These are phyloP conservation scores for Elsinoe fawcettii DNA, from an alignment of 2,329 filamentous ascomycete species.

Conservation along the genomic window DNA sequence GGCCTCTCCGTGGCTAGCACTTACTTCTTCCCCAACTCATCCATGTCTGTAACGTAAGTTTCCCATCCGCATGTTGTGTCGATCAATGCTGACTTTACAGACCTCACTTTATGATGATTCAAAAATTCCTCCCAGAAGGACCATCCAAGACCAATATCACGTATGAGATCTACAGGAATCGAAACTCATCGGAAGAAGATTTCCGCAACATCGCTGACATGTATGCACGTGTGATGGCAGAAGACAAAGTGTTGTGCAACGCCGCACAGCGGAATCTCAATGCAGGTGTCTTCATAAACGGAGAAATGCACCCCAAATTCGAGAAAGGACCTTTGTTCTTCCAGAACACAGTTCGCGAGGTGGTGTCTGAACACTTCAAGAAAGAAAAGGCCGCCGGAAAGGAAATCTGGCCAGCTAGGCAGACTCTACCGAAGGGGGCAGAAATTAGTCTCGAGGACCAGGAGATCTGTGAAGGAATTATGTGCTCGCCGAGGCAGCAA, in stretches of 20 bases:
- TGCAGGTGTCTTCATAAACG: constrained; percentile 54
- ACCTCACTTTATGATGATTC: constrained; percentile 32
- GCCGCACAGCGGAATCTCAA: constrained; percentile 54
- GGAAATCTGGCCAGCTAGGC: constrained; percentile 27
- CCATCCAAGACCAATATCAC: constrained; percentile 48
- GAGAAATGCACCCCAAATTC: constrained; percentile 52
- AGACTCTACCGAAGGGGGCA: background rate
- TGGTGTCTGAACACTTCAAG: constrained; percentile 24
- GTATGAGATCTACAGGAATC: constrained; percentile 58
- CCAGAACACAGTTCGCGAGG: constrained; percentile 18
- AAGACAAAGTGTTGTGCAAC: constrained; percentile 57
- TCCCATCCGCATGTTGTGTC: too few species aligned
- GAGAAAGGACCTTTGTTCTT: constrained; percentile 38
- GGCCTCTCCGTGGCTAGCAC: constrained; percentile 40
- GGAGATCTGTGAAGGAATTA: too few species aligned
- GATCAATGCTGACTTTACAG: constrained; percentile 10
- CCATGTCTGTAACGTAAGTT: constrained; percentile 43
- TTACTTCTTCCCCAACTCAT: constrained; percentile 44
- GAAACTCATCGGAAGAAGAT: constrained; percentile 49
- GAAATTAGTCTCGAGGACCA: background rate
- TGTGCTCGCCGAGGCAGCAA: too few species aligned
- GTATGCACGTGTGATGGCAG: constrained; percentile 56
- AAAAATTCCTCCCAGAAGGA: constrained; percentile 51
- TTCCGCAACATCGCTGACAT: constrained; percentile 51
- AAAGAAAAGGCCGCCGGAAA: constrained; percentile 23